phyloP scores from a whole-genome alignment of 75 land plant genomes.

The Picea sitchensis region DNA sequence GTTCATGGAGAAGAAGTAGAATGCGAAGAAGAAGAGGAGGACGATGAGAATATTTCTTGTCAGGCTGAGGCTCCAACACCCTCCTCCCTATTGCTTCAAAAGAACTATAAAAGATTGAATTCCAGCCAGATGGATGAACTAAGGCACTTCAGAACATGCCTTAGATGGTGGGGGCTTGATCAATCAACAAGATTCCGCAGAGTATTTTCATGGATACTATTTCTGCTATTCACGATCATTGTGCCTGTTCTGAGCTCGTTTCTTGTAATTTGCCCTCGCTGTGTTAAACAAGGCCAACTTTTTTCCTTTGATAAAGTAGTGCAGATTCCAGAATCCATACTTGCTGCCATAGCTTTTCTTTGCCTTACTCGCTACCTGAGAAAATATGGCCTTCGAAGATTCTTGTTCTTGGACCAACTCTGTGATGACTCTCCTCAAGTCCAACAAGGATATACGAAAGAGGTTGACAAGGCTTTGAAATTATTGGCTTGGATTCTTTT shows the following conservation, averaged over 20 bases:
- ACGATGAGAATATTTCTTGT: no score
- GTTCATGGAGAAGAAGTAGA: no score
- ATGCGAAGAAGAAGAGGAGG: no score
- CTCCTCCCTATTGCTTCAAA: not conserved
- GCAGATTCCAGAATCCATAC: slow-evolving; percentile 53
- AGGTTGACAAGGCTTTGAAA: slow-evolving; percentile 58
- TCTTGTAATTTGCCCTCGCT: slow-evolving; percentile 43
- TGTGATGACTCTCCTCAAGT: slow-evolving; percentile 37
- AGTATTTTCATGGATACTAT: slow-evolving; percentile 58
- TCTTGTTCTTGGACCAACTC: slow-evolving; percentile 62
- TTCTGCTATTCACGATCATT: slow-evolving; percentile 41
- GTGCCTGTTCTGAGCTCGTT: slow-evolving; percentile 51
- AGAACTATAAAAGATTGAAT: slow-evolving; percentile 4
- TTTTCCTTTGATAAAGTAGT: slow-evolving; percentile 48
- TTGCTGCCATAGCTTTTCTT: slow-evolving; percentile 60
- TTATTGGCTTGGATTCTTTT: slow-evolving; percentile 48
- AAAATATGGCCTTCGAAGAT: slow-evolving; percentile 44
- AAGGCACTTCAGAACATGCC: slow-evolving; percentile 39
- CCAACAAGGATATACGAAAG: slow-evolving; percentile 40
- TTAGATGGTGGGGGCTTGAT: slow-evolving; percentile 66
- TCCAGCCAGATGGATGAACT: slow-evolving; percentile 49
- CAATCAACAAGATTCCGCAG: slow-evolving; percentile 36
- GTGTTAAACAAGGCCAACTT: slow-evolving; percentile 20
- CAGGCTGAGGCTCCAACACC: no score
- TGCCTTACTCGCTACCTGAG: slow-evolving; percentile 46